Base-by-base conservation (phyloP, 2,329 filamentous ascomycete species). In the Fusarium sp. region DNA sequence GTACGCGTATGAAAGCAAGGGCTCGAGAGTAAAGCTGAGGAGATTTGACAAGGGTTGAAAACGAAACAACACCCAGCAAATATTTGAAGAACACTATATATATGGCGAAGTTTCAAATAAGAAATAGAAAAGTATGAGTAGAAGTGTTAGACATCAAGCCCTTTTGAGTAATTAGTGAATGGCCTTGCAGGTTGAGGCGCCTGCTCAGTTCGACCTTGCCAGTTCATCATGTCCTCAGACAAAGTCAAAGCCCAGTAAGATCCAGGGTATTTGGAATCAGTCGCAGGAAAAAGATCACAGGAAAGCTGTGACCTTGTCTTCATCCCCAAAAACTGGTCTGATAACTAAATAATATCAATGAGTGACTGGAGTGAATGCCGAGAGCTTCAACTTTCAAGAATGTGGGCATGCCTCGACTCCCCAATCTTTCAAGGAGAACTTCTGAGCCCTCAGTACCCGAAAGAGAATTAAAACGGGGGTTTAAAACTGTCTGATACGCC, bases 261-360 rank as follows among this genome's bases (percentile, higher is more conserved):
- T 15, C 35, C 35, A 18, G 8, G 12, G 15, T 12, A 20, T 59
- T 11, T 28, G 24, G 20, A 38, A 6, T 10, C n/a, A 36, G 3
- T 26, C 3, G 9, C 12, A n/a, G 55, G n/a, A 22, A 10, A 13
- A 24, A 1, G 7, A 5, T 17, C 9, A 36, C 7, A 7, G 9
- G 17, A 28, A 51, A 48, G 1, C 8, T 18, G 24, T 51, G 14
- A 11, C 20, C 8, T 17, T 24, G 17, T 24, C 11, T 4, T 38
- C 15, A 14, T 28, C 20, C 14, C 7, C 7, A 24, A 15, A 51
- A 51, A 15, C 6, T 22, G 18, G 26, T 8, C 24, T 18, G n/a
- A n/a, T 59, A 14, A 22, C 6, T 17, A 51, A 18, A 38, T 28
- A 51, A 59, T 59, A 59, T 59, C 42, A 59, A 59, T 35, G 26